These are phyloP conservation scores for Aspergillus novoparasiticus DNA, from an alignment of 2,329 filamentous ascomycete genomes.

Conservation along the genomic window DNA sequence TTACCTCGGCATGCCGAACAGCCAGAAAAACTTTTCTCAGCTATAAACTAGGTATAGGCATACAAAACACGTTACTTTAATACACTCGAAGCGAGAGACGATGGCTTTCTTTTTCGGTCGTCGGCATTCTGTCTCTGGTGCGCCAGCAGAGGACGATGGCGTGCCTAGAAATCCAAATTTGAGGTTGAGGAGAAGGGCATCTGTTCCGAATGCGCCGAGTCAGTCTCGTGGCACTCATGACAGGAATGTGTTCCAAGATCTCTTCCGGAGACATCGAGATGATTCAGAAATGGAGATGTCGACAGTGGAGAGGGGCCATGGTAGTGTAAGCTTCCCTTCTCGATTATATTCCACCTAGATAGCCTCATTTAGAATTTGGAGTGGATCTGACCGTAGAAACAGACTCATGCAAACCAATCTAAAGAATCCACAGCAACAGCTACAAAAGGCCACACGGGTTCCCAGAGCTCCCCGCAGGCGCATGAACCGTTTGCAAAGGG, in stretches of 20 bases:
- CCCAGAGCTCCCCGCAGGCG: not conserved
- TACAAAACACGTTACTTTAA: not conserved
- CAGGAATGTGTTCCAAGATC: conserved; percentile 21
- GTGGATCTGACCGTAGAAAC: not conserved
- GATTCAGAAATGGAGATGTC: conserved; percentile 1
- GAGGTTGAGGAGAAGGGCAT: conserved; percentile 10
- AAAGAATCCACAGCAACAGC: not conserved
- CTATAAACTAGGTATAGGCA: not conserved
- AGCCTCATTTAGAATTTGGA: not conserved
- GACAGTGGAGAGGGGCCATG: not conserved
- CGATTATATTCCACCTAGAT: too few relatives aligned
- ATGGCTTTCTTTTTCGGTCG: conserved; percentile 33
- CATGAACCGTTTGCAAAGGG: not conserved
- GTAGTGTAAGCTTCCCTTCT: not conserved
- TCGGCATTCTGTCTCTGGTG: conserved; percentile 28
- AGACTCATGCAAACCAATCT: not conserved
- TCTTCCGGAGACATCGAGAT: conserved; percentile 28
- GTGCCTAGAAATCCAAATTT: not conserved
- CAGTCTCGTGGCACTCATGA: conserved; percentile 4
- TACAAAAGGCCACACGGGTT: not conserved
- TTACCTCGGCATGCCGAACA: conserved; percentile 2
- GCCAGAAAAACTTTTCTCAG: not conserved
- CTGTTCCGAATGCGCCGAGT: conserved; percentile 14
- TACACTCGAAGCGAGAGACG: not conserved
- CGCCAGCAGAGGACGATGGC: conserved; percentile 13